Conservation (phyloP, 169 alveolate species). For the Eimeria necatrix region DNA sequence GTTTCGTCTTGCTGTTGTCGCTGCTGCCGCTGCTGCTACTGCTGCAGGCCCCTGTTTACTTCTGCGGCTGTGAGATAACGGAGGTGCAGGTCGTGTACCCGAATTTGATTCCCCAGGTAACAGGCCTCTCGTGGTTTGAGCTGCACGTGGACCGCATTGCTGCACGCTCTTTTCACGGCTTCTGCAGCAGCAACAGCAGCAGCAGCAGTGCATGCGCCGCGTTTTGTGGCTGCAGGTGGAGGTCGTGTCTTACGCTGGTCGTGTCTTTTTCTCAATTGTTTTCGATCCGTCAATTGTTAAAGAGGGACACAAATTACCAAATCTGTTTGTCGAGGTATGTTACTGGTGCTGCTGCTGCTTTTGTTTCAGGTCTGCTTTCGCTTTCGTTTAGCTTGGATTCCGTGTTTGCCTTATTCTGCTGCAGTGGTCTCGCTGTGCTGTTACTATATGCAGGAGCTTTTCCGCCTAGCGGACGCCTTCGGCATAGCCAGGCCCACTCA, state of each 20-base stretch:
- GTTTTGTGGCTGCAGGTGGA: slow-evolving; percentile 51
- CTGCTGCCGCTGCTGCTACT: neutral
- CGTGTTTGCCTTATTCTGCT: neutral
- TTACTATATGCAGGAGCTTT: slow-evolving; percentile 22
- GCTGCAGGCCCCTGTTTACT: slow-evolving; percentile 17
- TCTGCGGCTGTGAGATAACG: slow-evolving; percentile 31
- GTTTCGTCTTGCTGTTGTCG: neutral
- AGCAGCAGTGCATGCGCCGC: neutral
- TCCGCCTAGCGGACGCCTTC: slow-evolving; percentile 25
- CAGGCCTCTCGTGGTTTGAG: neutral
- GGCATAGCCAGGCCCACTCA: neutral
- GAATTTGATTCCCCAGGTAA: slow-evolving; percentile 28
- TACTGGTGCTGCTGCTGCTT: neutral
- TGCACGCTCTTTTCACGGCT: neutral
- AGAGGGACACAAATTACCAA: slow-evolving; percentile 38
- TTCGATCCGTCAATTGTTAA: slow-evolving; percentile 35
- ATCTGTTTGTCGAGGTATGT: slow-evolving; percentile 45
- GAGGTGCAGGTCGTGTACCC: slow-evolving; percentile 42
- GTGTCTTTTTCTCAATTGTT: slow-evolving; percentile 57
- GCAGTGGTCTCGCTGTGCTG: neutral
- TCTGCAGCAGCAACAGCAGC: neutral
- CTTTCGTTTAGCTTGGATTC: neutral
- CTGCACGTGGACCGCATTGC: neutral
- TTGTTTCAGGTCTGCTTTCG: neutral
- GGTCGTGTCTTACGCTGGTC: slow-evolving; percentile 61